Base-by-base conservation (phyloP, 345 rosid species). In the Kandelia obovata region DNA sequence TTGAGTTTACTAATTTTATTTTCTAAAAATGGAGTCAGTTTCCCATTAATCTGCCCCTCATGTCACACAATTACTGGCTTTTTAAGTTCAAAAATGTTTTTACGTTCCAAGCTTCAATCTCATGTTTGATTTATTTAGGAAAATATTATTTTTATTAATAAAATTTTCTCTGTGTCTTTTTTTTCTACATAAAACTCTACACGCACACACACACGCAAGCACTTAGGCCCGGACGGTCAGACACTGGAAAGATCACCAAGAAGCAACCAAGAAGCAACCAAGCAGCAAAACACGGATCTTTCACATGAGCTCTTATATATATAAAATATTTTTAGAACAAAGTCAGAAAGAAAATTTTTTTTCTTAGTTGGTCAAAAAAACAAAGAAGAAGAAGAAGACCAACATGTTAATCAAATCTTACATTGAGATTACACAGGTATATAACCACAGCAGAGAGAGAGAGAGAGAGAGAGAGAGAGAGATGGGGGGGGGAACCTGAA, bases 401-500 rank as follows among this genome's bases (percentile, higher is more conserved):
- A 7, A 34, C 10, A 32, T 32, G 35, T 32, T 32, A 32, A 32
- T 32, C 35, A 32, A 32, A 32, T 32, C 35, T 32, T 32, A 7
- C 35, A 32, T 32, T 32, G 37, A 34, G 9, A 34, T 34, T 34
- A 1, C 37, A 7, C 1, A 1, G 37, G 37, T 7, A 34, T 34
- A 34, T 0, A 34, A 34, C 9, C 5, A 7, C 9, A 19, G 49
- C 13, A 8, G 52, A 58, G 51, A 62, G 61, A 32, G 35, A 64
- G 53, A 60, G 19, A 61, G 49, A 43, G 49, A 43, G 49, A 56
- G 60, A 52, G 67, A 6, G 70, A 15, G 69, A 62, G 65, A 58
- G 21, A 21, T 21, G 21, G 62, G 47, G 65, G 57, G 23, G 55
- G 35, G 65, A 77, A 88, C 92, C 92, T 78, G 90, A 71, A 58